A percentile compares a stretch with the other conserved stretches of the same genome.
Evolutionary conservation across 352 stramenopile species (phyloP).

Genomic region (Salisapilia sapeloensis): DNA sequence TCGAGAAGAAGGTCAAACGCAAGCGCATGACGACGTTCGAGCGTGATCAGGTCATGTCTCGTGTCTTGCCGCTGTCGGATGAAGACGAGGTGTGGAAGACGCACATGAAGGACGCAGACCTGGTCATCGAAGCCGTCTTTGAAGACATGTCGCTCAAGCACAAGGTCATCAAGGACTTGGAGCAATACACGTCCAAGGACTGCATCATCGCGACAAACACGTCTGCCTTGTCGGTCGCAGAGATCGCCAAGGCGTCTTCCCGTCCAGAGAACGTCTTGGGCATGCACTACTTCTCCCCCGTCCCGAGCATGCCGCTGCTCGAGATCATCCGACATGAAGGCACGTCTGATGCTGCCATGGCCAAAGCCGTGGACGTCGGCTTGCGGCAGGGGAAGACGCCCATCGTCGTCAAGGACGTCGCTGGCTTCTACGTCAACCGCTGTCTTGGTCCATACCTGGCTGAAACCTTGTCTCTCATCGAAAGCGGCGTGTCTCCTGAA

Average conservation of each 20-base stretch:
- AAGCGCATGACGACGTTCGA: slow-evolving; percentile 87
- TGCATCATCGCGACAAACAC: slow-evolving; percentile 98
- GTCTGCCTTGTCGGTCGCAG: slow-evolving; percentile 90
- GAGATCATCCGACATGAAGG: slow-evolving; percentile 95
- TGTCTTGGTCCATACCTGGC: slow-evolving; percentile 92
- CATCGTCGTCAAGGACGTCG: slow-evolving; percentile 97
- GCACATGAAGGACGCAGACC: slow-evolving; percentile 88
- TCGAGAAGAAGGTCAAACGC: slow-evolving; percentile 91
- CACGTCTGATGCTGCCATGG: slow-evolving; percentile 78
- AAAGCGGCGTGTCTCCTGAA: slow-evolving; percentile 86
- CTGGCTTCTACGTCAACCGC: slow-evolving; percentile 99
- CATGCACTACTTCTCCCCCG: slow-evolving; percentile 99
- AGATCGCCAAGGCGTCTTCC: slow-evolving; percentile 83
- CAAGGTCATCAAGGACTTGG: slow-evolving; percentile 87
- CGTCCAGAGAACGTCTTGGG: slow-evolving; percentile 88
- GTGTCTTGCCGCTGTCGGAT: slow-evolving; percentile 88
- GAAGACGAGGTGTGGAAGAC: slow-evolving; percentile 82
- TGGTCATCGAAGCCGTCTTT: slow-evolving; percentile 97
- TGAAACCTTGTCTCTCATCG: slow-evolving; percentile 82
- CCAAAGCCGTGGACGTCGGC: slow-evolving; percentile 89
- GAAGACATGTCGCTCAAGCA: slow-evolving; percentile 96
- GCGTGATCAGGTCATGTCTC: slow-evolving; percentile 81
- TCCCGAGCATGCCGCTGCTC: slow-evolving; percentile 94
- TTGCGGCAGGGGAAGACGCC: slow-evolving; percentile 96
- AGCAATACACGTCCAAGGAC: slow-evolving; percentile 85